These are phyloP conservation scores for Acephala macrosclerotiorum DNA, from an alignment of 2,329 filamentous ascomycete genomes.

Conservation along the genomic window DNA sequence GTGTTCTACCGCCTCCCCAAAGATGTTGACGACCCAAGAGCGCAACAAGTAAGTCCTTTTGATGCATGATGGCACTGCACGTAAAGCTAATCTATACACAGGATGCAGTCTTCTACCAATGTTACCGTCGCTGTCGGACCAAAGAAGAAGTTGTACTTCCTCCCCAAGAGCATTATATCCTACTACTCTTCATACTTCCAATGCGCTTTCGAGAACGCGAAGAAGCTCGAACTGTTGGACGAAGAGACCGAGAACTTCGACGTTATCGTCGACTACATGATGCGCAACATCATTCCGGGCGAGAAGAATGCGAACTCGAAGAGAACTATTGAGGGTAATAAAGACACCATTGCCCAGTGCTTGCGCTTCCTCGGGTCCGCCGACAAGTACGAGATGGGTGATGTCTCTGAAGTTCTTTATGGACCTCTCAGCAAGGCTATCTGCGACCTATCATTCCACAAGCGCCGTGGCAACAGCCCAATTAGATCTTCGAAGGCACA, in stretches of 20 bases:
- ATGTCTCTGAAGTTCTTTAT: not conserved
- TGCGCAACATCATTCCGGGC: not conserved
- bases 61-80: not conserved
- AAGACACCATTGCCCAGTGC: not conserved
- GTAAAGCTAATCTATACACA: constrained; percentile 1
- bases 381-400: constrained; percentile 4
- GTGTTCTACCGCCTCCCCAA: not conserved
- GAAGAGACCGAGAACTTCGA: not conserved
- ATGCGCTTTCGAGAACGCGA: constrained; percentile 18
- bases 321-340: not conserved
- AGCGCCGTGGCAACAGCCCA: not conserved
- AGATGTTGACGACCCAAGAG: not conserved
- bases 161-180: constrained; percentile 28
- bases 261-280: not conserved
- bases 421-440: not conserved
- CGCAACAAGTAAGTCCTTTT: not conserved
- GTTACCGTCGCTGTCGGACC: constrained; percentile 28
- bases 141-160: constrained; percentile 22
- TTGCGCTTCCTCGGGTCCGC: constrained; percentile 10
- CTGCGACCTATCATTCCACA: not conserved
- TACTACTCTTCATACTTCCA: constrained; percentile 30
- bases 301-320: constrained; percentile 1
- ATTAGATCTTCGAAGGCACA: not conserved
- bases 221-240: not conserved
- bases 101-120: constrained; percentile 20